Evolutionary conservation across 352 stramenopile species (phyloP).

Genomic region (Aphanomyces cochlioides): DNA sequence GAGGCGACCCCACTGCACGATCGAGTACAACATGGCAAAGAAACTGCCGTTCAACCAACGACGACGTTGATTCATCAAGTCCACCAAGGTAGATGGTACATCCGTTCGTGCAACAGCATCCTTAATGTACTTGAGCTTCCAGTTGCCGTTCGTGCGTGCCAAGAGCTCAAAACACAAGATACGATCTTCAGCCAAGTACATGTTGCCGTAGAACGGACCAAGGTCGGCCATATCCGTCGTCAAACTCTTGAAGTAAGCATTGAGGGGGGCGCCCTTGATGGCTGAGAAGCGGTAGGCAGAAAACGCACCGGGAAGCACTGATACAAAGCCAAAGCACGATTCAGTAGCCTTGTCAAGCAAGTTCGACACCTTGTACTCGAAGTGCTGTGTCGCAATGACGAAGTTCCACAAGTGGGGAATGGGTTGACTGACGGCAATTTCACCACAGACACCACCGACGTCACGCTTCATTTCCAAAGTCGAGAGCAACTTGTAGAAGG

Average conservation of each 20-base stretch:
- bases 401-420: slow-evolving; percentile 83
- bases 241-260: slow-evolving; percentile 85
- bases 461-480: slow-evolving; percentile 75
- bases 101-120: slow-evolving; percentile 78
- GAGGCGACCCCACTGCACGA: slow-evolving; percentile 79
- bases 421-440: slow-evolving; percentile 74
- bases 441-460: slow-evolving; percentile 75
- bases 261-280: slow-evolving; percentile 67
- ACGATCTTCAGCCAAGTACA: slow-evolving; percentile 85
- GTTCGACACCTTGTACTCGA: slow-evolving; percentile 89
- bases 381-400: slow-evolving; percentile 82
- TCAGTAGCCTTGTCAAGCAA: slow-evolving; percentile 84
- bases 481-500: slow-evolving; percentile 72
- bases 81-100: slow-evolving; percentile 76
- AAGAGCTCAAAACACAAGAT: slow-evolving; percentile 85
- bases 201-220: slow-evolving; percentile 81
- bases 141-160: slow-evolving; percentile 74
- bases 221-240: slow-evolving; percentile 79
- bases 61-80: slow-evolving; percentile 77
- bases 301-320: slow-evolving; percentile 77
- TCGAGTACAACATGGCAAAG: slow-evolving; percentile 82
- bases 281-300: slow-evolving; percentile 81
- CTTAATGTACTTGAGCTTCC: slow-evolving; percentile 87
- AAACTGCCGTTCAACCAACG: slow-evolving; percentile 85
- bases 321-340: slow-evolving; percentile 85